These are phyloP conservation scores for Wickerhamomyces hampshirensis DNA, from an alignment of 805 yeast species.

Conservation along the genomic window DNA sequence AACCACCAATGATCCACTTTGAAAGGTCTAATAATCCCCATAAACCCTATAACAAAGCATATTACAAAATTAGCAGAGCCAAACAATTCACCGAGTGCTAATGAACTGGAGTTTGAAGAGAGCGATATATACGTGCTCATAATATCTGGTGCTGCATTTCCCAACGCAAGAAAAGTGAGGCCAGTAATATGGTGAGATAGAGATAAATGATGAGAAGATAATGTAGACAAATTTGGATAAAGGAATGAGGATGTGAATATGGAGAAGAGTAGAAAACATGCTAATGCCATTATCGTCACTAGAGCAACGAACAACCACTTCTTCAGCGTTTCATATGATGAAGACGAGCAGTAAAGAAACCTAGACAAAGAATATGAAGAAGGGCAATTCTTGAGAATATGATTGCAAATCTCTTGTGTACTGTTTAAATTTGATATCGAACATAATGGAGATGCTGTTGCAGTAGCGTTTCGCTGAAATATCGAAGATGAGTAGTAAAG, in stretches of 20 bases:
- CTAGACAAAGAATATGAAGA: slow-evolving; percentile 1
- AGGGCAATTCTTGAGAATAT: slow-evolving; percentile 7
- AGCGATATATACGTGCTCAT: slow-evolving; percentile 81
- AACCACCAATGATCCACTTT: slow-evolving; percentile 49
- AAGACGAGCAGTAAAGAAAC: slow-evolving; percentile 6
- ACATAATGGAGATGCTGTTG: too few species aligned
- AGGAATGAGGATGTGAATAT: slow-evolving; percentile 76
- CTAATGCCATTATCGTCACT: slow-evolving; percentile 37
- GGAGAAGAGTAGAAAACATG: slow-evolving; percentile 47
- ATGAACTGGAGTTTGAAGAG: slow-evolving; percentile 59
- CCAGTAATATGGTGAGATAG: slow-evolving; percentile 81
- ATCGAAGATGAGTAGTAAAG: too few species aligned
- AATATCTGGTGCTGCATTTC: slow-evolving; percentile 91
- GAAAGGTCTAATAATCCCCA: slow-evolving; percentile 67
- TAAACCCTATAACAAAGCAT: slow-evolving; percentile 74
- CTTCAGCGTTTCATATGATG: too few species aligned
- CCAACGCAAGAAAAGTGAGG: slow-evolving; percentile 80
- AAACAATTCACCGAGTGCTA: slow-evolving; percentile 86
- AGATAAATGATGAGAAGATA: slow-evolving; percentile 50
- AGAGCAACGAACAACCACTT: background rate
- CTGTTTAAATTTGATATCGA: background rate
- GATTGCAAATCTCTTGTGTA: slow-evolving; percentile 1
- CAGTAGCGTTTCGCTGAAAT: too few species aligned
- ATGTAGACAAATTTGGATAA: slow-evolving; percentile 69
- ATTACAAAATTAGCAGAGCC: slow-evolving; percentile 87